Evolutionary conservation across 2,329 filamentous ascomycete species (phyloP), one percentile per base, ranked within the genome.

Genomic region (Nigrospora sphaerica): DNA sequence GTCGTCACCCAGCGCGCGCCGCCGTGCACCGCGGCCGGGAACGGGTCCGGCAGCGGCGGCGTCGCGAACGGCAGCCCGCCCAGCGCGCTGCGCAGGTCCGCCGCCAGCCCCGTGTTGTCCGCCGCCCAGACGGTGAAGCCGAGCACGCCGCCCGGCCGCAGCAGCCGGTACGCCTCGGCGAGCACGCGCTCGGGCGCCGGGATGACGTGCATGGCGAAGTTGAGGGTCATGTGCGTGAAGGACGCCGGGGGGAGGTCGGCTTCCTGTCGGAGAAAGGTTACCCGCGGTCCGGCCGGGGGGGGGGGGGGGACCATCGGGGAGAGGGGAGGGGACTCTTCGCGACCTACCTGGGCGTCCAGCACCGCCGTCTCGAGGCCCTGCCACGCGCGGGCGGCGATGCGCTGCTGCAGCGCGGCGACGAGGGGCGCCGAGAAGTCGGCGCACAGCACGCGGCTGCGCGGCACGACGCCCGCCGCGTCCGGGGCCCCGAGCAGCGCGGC

Each of bases 131-230:
- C 40, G 32, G 16, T 42, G 40, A 42, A 42, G 40, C 32, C 40
- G 32, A 42, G 40, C 17, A 6, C 23, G 32, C 40, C 40, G 17
- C 34, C 16, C 9, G 40, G 40, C 17, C 40, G 40, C 17, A 42
- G 40, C 13, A 42, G 40, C 32, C 40, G 40, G 40, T 42, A 13
- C 13, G 40, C 40, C 23, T 42, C 40, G 32, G 13, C 16, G 11
- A 11, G 40, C 32, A n/a, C 40, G 6, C 13, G 17, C 9, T 16
- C 40, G 17, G 40, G 40, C 3, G 32, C 34, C 13, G 40, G 40
- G 12, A 42, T 23, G 17, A 42, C 23, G 40, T 42, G 40, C 32
- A 42, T 42, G 40, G 40, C 40, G 17, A 42, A 42, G 32, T 34
- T 42, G 32, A 42, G 19, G 32, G 34, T 33, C 10, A 42, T 18